These are phyloP conservation scores for Hanseniaspora valbyensis DNA, from an alignment of 805 yeast species.

Conservation along the genomic window DNA sequence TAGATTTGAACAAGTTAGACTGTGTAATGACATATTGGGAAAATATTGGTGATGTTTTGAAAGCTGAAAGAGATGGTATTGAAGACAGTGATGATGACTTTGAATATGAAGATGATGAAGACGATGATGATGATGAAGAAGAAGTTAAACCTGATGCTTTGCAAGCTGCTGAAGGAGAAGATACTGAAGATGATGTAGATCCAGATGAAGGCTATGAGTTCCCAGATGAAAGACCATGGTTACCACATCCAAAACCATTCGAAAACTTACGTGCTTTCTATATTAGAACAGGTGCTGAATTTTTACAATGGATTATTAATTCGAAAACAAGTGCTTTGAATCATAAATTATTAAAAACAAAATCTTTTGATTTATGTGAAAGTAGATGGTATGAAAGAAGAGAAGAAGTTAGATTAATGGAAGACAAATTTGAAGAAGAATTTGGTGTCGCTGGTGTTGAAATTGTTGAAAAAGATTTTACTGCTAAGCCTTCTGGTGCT, in stretches of 20 bases:
- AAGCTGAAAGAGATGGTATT: constrained; percentile 40
- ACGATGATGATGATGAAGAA: constrained; percentile 47
- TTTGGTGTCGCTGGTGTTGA: constrained; percentile 71
- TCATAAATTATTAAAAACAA: constrained; percentile 80
- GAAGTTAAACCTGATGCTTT: constrained; percentile 34
- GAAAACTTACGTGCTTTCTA: constrained; percentile 78
- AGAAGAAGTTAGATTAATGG: constrained; percentile 78
- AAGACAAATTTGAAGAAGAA: constrained; percentile 77
- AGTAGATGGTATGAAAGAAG: constrained; percentile 98
- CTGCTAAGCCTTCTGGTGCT: constrained; percentile 26
- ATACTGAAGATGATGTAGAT: constrained; percentile 54
- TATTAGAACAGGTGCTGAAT: constrained; percentile 71
- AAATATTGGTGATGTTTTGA: constrained; percentile 48
- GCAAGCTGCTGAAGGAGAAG: constrained; percentile 46
- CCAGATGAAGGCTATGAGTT: constrained; percentile 55
- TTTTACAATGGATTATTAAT: constrained; percentile 78
- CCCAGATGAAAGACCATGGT: constrained; percentile 91
- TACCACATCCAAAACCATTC: constrained; percentile 93
- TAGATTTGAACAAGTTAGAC: constrained; percentile 77
- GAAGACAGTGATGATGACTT: constrained; percentile 52
- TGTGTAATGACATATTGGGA: constrained; percentile 89
- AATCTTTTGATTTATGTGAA: constrained; percentile 82
- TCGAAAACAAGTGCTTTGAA: constrained; percentile 73
- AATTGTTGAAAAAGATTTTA: constrained; percentile 60
- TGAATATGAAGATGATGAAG: constrained; percentile 60